These are phyloP conservation scores for Fraxinus angustifolia DNA, from an alignment of 305 asterid genomes.

Conservation along the genomic window DNA sequence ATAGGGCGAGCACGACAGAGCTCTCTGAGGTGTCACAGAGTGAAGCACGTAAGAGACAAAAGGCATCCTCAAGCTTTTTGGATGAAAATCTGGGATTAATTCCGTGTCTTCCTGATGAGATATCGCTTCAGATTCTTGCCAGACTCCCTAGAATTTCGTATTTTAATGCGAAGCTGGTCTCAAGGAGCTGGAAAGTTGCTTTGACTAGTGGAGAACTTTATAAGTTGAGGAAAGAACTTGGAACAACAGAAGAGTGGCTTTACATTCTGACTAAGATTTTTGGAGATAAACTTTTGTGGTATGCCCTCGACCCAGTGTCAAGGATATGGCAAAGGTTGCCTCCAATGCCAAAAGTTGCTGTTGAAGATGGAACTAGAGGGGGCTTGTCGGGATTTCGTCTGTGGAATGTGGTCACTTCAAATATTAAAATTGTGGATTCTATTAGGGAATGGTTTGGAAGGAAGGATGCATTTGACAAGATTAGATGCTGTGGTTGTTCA, in stretches of 20 bases:
- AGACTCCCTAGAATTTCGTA: conserved; percentile 62
- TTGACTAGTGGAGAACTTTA: conserved; percentile 54
- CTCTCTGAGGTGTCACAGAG: conserved; percentile 40
- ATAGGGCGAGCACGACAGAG: conserved; percentile 35
- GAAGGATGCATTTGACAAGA: conserved; percentile 50
- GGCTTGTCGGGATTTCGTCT: conserved; percentile 44
- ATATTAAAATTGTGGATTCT: conserved; percentile 52
- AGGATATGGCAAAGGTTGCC: conserved; percentile 72
- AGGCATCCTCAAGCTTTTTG: conserved; percentile 55
- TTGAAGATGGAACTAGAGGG: conserved; percentile 44
- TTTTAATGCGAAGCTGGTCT: conserved; percentile 59
- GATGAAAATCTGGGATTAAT: conserved; percentile 58
- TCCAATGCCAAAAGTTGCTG: conserved; percentile 51
- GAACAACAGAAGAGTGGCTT: conserved; percentile 77
- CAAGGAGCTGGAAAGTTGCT: conserved; percentile 72
- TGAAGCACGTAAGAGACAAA: conserved; percentile 67
- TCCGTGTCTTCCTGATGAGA: conserved; percentile 78
- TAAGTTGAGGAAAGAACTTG: conserved; percentile 62
- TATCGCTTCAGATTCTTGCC: conserved; percentile 74
- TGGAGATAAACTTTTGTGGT: conserved; percentile 64
- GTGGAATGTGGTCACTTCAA: conserved; percentile 66
- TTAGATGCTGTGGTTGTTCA: conserved; percentile 78
- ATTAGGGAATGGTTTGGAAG: conserved; percentile 67
- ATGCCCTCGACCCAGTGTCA: conserved; percentile 67
- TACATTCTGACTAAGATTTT: conserved; percentile 63